A percentile compares a stretch with the other conserved stretches of the same genome.
Conservation (phyloP, 306 rosid species). For the Ormosia semicastrata region DNA sequence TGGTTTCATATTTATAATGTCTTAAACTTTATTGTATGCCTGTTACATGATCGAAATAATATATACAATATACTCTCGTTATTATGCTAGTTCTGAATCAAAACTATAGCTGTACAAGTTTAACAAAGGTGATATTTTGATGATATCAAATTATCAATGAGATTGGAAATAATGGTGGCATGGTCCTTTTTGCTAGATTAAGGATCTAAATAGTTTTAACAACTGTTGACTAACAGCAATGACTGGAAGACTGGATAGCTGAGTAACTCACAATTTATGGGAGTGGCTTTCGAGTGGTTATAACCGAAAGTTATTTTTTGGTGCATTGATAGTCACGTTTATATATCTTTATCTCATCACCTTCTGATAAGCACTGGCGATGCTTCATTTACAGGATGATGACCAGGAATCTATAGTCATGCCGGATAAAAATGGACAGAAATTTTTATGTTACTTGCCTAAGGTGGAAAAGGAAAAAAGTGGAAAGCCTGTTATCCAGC, state of each 20-base stretch:
- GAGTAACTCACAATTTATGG: neutral
- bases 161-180: slow-evolving; percentile 1
- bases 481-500: slow-evolving; percentile 58
- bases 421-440: slow-evolving; percentile 74
- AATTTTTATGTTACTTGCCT: slow-evolving; percentile 81
- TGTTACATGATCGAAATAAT: neutral
- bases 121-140: neutral
- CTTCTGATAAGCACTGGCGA: neutral
- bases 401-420: slow-evolving; percentile 79
- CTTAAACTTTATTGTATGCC: neutral
- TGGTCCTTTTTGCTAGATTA: neutral
- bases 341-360: neutral
- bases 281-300: slow-evolving; percentile 1
- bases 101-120: neutral
- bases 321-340: neutral
- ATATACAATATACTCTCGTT: neutral
- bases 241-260: neutral
- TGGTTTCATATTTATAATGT: neutral
- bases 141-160: neutral
- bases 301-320: neutral
- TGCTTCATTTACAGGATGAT: slow-evolving; percentile 57
- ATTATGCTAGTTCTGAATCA: neutral
- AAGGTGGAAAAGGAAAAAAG: slow-evolving; percentile 78
- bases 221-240: neutral
- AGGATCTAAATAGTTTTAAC: neutral